Evolutionary conservation across 495 filamentous ascomycete genomes (phyloP).

Genomic region (Gamarada debralockiae): DNA sequence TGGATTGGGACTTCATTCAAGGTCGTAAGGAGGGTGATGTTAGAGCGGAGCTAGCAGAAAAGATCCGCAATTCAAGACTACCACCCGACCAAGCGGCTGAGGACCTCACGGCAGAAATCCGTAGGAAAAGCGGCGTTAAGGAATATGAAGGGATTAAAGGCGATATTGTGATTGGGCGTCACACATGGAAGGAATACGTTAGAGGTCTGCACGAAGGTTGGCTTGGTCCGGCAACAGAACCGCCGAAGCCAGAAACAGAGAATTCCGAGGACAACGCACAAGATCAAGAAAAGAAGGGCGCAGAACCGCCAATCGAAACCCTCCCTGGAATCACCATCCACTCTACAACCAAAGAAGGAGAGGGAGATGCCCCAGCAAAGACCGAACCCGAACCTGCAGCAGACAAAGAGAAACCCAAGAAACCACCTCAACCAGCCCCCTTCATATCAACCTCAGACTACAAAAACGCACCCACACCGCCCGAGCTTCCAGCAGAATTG

Average conservation of each 20-base stretch:
- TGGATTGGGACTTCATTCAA: slow-evolving; percentile 95
- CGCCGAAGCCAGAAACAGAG: slow-evolving; percentile 38
- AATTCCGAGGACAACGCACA: slow-evolving; percentile 29
- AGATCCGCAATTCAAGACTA: slow-evolving; percentile 64
- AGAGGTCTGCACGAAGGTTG: slow-evolving; percentile 93
- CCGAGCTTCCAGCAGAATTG: slow-evolving; percentile 55
- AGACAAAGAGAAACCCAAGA: slow-evolving; percentile 37
- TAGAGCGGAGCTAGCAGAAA: slow-evolving; percentile 74
- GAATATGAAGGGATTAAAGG: slow-evolving; percentile 72
- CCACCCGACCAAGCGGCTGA: slow-evolving; percentile 44
- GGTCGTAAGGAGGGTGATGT: slow-evolving; percentile 86
- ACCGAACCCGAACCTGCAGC: slow-evolving; percentile 13
- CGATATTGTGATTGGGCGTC: slow-evolving; percentile 84
- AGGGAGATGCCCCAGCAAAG: not conserved
- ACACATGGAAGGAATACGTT: slow-evolving; percentile 98
- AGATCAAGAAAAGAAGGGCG: not conserved
- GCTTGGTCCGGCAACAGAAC: slow-evolving; percentile 69
- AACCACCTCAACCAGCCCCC: slow-evolving; percentile 51
- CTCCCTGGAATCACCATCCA: slow-evolving; percentile 13
- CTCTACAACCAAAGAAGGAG: slow-evolving; percentile 7
- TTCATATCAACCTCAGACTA: slow-evolving; percentile 73
- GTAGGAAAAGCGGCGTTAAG: slow-evolving; percentile 55
- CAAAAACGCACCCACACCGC: slow-evolving; percentile 52
- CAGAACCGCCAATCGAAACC: slow-evolving; percentile 8
- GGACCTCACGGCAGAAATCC: slow-evolving; percentile 50